These are phyloP conservation scores for Marvania coccoides DNA, from an alignment of 139 green algal genomes.

Conservation along the genomic window DNA sequence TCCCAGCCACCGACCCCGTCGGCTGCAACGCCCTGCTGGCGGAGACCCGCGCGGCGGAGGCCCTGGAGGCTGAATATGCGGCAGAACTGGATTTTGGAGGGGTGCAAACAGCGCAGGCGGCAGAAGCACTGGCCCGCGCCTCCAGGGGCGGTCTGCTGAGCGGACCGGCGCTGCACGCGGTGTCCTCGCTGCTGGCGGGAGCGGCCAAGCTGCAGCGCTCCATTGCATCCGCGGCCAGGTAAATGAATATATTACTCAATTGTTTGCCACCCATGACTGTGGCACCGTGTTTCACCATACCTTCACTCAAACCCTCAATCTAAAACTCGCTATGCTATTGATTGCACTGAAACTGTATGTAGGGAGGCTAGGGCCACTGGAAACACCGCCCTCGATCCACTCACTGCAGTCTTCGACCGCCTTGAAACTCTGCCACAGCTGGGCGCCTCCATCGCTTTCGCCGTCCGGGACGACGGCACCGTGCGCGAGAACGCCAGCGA, in stretches of 20 bases:
- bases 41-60: constrained; percentile 51
- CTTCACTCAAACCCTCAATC: too few relatives aligned
- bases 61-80: constrained; percentile 46
- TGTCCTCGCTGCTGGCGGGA: constrained; percentile 29
- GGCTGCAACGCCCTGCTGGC: constrained; percentile 31
- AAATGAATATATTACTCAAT: neutral
- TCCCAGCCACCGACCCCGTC: neutral
- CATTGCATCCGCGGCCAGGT: constrained; percentile 7
- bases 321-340: too few relatives aligned
- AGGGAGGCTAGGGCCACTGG: too few relatives aligned
- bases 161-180: constrained; percentile 24
- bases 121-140: constrained; percentile 41
- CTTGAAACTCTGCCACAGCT: constrained; percentile 4
- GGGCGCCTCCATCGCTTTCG: constrained; percentile 10
- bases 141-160: constrained; percentile 53
- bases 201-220: constrained; percentile 25
- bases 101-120: constrained; percentile 43
- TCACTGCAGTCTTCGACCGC: neutral
- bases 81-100: constrained; percentile 68
- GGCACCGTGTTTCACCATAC: too few relatives aligned
- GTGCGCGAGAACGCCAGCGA: constrained; percentile 58
- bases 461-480: constrained; percentile 31
- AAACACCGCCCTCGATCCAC: too few relatives aligned
- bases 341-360: too few relatives aligned
- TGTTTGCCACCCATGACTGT: neutral